These are phyloP conservation scores for Lasiodiplodia hormozganensis DNA, from an alignment of 2,329 filamentous ascomycete genomes.

Conservation along the genomic window DNA sequence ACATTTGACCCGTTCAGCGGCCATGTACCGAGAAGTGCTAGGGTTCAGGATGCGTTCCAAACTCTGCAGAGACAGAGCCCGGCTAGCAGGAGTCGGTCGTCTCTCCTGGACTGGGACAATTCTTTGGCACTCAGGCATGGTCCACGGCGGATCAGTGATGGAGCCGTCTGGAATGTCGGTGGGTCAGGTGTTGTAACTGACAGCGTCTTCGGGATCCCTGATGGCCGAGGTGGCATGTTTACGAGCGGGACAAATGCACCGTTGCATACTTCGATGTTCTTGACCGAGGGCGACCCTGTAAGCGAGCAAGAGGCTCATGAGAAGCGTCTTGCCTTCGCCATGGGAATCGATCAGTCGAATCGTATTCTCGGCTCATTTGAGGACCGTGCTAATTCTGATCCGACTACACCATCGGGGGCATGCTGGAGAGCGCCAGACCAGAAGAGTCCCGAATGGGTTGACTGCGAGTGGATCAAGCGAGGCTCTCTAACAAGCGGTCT, in stretches of 20 bases:
- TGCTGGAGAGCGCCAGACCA: background rate
- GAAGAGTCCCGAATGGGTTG: slow-evolving; percentile 45
- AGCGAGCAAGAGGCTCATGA: slow-evolving; percentile 74
- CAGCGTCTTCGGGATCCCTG: slow-evolving; percentile 59
- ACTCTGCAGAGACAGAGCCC: slow-evolving; percentile 33
- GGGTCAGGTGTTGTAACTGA: slow-evolving; percentile 66
- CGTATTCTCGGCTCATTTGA: slow-evolving; percentile 62
- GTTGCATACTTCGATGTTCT: slow-evolving; percentile 64
- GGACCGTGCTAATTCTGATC: background rate
- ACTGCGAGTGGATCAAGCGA: slow-evolving; percentile 50
- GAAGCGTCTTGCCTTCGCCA: slow-evolving; percentile 76
- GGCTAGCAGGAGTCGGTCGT: background rate
- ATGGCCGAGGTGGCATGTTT: slow-evolving; percentile 70
- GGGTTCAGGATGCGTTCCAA: slow-evolving; percentile 43
- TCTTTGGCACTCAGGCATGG: slow-evolving; percentile 17
- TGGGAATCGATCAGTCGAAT: slow-evolving; percentile 76
- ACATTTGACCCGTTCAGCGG: slow-evolving; percentile 62
- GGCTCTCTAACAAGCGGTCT: slow-evolving; percentile 38
- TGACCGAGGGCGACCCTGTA: slow-evolving; percentile 57
- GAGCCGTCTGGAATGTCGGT: slow-evolving; percentile 79
- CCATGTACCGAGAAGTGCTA: slow-evolving; percentile 42
- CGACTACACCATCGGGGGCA: slow-evolving; percentile 4
- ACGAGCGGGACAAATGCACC: slow-evolving; percentile 76
- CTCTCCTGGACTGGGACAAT: background rate
- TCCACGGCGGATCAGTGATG: slow-evolving; percentile 64